Percentiles rank a stretch among this genome's conserved stretches.
Conservation (phyloP, 148 eudicot genomes). For the Hydrangea macrophylla region DNA sequence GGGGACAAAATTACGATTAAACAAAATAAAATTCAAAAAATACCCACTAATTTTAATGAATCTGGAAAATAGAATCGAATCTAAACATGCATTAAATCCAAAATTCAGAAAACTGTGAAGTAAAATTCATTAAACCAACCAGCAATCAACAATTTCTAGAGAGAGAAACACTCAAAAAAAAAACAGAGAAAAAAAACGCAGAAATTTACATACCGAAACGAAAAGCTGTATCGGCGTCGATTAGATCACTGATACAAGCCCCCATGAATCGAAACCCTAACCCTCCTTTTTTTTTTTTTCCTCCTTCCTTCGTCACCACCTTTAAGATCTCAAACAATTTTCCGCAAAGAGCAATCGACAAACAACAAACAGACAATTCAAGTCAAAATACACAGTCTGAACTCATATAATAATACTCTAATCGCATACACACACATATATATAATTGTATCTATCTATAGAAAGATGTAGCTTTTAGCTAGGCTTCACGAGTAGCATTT, state of each 20-base stretch:
- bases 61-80: too few species aligned
- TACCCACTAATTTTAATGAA: too few species aligned
- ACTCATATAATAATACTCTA: not conserved
- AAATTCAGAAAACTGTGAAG: not conserved
- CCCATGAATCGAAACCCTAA: conserved; percentile 40
- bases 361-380: not conserved
- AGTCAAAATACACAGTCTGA: not conserved
- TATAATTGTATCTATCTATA: not conserved
- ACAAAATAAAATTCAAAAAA: too few species aligned
- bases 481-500: conserved; percentile 16
- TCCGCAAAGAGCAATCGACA: not conserved
- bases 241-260: conserved; percentile 59
- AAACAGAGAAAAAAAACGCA: not conserved
- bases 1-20: too few species aligned
- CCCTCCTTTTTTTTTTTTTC: not conserved
- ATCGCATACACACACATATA: not conserved
- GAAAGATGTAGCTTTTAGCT: not conserved
- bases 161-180: not conserved
- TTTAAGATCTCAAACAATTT: too few species aligned
- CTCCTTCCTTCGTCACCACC: too few species aligned
- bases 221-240: conserved; percentile 43
- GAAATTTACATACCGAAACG: conserved; percentile 19
- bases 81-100: too few species aligned
- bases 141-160: not conserved
- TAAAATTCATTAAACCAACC: not conserved